Evolutionary conservation across 768 basidiomycete genomes (phyloP).

Genomic region (Boletales sp.): DNA sequence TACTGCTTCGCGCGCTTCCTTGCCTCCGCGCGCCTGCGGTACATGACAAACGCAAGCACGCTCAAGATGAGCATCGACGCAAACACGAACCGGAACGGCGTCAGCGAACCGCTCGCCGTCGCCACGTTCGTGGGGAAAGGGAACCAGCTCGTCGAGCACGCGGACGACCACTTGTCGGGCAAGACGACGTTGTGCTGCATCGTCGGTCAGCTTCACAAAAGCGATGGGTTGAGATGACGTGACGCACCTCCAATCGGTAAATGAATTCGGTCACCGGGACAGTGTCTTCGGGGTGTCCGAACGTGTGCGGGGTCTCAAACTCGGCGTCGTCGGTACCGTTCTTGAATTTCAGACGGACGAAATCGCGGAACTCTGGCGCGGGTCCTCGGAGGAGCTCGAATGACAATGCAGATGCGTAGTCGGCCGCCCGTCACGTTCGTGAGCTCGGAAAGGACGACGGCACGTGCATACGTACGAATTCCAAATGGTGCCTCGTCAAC

Average conservation of each 20-base stretch:
- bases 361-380: conserved; percentile 71
- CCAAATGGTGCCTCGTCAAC: conserved; percentile 52
- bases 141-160: conserved; percentile 33
- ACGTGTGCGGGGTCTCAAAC: conserved; percentile 65
- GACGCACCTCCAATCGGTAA: conserved; percentile 69
- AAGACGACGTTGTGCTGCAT: conserved; percentile 36
- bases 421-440: conserved; percentile 39
- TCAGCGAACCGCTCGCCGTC: background rate
- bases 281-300: conserved; percentile 60
- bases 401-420: conserved; percentile 67
- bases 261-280: conserved; percentile 82
- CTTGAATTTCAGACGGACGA: conserved; percentile 79
- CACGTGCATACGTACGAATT: conserved; percentile 51
- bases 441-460: background rate
- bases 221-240: background rate
- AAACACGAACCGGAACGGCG: background rate
- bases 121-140: conserved; percentile 12
- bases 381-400: conserved; percentile 74
- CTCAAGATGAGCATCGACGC: conserved; percentile 12
- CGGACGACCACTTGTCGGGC: conserved; percentile 38
- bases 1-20: conserved; percentile 5
- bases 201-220: background rate
- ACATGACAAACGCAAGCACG: conserved; percentile 10
- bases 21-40: conserved; percentile 6
- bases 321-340: conserved; percentile 59